Evolutionary conservation across 768 basidiomycete genomes (phyloP).

Genomic region (Grammothele lineata): DNA sequence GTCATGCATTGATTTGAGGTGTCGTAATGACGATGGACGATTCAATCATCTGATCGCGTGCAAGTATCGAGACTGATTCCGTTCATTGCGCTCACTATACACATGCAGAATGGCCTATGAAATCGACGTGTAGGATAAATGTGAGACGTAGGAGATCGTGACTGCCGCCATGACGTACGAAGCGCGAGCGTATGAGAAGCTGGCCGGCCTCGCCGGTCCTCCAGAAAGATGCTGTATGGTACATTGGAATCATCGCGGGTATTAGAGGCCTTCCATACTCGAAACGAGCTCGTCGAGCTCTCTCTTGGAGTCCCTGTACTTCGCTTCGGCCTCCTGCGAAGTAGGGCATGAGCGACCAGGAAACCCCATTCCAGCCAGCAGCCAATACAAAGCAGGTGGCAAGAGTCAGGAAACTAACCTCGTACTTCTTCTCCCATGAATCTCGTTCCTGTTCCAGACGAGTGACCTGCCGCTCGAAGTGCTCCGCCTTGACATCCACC

Average conservation of each 20-base stretch:
- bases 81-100: constrained; percentile 10
- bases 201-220: no score
- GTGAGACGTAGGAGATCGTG: constrained; percentile 7
- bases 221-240: constrained; percentile 7
- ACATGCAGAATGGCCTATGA: constrained; percentile 8
- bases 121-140: constrained; percentile 10
- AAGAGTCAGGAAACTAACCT: constrained; percentile 64
- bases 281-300: constrained; percentile 83
- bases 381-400: no score
- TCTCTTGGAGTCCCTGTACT: constrained; percentile 67
- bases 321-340: constrained; percentile 60
- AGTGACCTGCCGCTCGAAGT: constrained; percentile 90
- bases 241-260: constrained; percentile 4
- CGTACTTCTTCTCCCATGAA: constrained; percentile 90
- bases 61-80: not conserved
- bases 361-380: no score
- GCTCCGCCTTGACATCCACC: constrained; percentile 98
- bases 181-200: no score
- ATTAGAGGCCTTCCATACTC: constrained; percentile 55
- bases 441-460: constrained; percentile 90
- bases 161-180: constrained; percentile 10
- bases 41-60: not conserved
- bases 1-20: not conserved
- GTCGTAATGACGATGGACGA: constrained; percentile 1
- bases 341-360: constrained; percentile 8